phyloP scores from a whole-genome alignment of 768 basidiomycete genomes.

The Termitomyces eurrhizus region DNA sequence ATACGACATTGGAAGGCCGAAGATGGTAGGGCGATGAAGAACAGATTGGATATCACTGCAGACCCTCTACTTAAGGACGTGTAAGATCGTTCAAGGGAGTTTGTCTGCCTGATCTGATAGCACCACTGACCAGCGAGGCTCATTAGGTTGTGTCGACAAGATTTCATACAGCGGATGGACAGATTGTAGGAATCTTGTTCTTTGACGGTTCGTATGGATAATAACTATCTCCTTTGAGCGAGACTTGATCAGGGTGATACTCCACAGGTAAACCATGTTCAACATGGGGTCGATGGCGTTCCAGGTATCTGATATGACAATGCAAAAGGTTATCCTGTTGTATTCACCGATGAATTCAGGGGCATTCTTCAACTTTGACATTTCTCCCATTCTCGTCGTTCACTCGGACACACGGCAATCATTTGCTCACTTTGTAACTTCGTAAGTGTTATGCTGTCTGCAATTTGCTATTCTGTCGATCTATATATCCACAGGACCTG shows the following conservation, averaged over 20 bases:
- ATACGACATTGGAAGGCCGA: conserved; percentile 65
- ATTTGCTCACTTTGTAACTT: too few relatives aligned
- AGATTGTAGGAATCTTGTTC: conserved; percentile 43
- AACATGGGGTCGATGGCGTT: conserved; percentile 70
- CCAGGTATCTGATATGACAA: conserved; percentile 39
- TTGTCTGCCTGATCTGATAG: too few relatives aligned
- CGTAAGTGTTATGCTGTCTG: too few relatives aligned
- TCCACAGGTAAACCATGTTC: conserved; percentile 61
- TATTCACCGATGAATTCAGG: too few relatives aligned
- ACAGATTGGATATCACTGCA: conserved; percentile 63
- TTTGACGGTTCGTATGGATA: background rate
- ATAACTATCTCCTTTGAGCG: too few relatives aligned
- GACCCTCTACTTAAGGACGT: conserved; percentile 64
- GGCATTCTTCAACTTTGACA: too few relatives aligned
- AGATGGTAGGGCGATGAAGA: conserved; percentile 59
- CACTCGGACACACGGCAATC: too few relatives aligned
- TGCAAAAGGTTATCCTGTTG: too few relatives aligned
- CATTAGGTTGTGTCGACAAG: too few relatives aligned
- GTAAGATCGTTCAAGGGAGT: conserved; percentile 30
- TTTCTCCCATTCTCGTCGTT: conserved; percentile 28
- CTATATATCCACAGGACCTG: too few relatives aligned
- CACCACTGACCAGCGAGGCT: too few relatives aligned
- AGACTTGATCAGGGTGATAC: conserved; percentile 53
- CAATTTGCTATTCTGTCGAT: too few relatives aligned
- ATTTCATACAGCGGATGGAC: conserved; percentile 75